These are phyloP conservation scores for Chytriomyces sp. DNA, from an alignment of 192 early-diverging fungal species.

Conservation along the genomic window DNA sequence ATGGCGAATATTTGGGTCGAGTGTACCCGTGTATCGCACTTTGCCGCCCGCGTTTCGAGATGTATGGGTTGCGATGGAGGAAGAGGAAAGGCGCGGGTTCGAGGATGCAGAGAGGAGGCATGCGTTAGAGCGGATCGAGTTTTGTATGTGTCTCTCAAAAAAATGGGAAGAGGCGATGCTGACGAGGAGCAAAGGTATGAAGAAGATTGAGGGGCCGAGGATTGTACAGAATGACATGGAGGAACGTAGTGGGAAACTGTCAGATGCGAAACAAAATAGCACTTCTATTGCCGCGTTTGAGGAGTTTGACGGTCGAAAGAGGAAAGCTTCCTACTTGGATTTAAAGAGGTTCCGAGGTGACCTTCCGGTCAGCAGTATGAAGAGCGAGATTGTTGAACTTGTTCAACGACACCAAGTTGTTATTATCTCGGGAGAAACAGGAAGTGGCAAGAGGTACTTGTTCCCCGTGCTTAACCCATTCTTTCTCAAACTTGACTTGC, in stretches of 20 bases:
- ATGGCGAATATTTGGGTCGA: conserved; percentile 39
- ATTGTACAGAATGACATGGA: background rate
- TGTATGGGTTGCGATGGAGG: conserved; percentile 58
- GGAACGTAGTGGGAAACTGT: too few species aligned
- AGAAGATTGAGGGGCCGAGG: conserved; percentile 25
- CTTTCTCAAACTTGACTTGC: conserved; percentile 52
- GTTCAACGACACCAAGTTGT: conserved; percentile 61
- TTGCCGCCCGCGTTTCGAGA: conserved; percentile 64
- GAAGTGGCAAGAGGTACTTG: conserved; percentile 42
- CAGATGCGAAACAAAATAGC: conserved; percentile 35
- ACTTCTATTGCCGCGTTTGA: too few species aligned
- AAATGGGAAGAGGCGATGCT: conserved; percentile 22
- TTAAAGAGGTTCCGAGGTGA: conserved; percentile 34
- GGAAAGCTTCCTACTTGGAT: conserved; percentile 34
- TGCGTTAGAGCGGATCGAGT: too few species aligned
- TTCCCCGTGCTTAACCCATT: background rate
- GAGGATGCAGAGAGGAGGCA: conserved; percentile 5
- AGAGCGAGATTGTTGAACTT: conserved; percentile 54
- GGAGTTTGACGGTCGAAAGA: conserved; percentile 42
- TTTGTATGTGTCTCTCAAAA: conserved; percentile 10
- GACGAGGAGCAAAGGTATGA: background rate
- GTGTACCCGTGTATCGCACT: conserved; percentile 53
- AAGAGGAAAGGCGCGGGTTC: conserved; percentile 22
- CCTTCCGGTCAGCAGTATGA: conserved; percentile 62
- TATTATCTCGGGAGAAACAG: conserved; percentile 80